phyloP scores from a whole-genome alignment of 2,329 filamentous ascomycete species.

The Beauveria varroae region DNA sequence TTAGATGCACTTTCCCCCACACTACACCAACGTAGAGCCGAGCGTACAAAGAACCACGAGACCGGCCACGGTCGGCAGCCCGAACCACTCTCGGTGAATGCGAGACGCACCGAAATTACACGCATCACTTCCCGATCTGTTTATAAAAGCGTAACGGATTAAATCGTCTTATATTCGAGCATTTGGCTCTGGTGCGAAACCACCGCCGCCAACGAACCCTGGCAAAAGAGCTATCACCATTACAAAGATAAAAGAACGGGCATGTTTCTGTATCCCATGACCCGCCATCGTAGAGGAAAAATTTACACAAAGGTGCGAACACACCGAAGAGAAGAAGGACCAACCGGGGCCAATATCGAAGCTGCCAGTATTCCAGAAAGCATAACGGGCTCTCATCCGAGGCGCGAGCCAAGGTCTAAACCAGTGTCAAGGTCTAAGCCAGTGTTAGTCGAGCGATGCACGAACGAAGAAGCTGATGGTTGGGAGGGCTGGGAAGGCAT shows the following conservation, averaged over 20 bases:
- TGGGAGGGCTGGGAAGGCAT: too few relatives aligned
- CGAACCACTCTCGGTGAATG: too few relatives aligned
- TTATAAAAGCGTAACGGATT: too few relatives aligned
- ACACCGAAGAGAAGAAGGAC: background rate
- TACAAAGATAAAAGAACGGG: background rate
- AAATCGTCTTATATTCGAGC: background rate
- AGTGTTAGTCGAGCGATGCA: background rate
- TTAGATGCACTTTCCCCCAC: too few relatives aligned
- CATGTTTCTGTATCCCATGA: background rate
- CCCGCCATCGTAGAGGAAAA: conserved; percentile 3
- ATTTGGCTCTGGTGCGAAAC: background rate
- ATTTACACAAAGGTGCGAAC: background rate
- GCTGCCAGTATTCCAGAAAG: background rate
- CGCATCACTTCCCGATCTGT: background rate
- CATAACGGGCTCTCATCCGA: too few relatives aligned
- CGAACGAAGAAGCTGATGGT: background rate
- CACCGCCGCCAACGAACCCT: background rate
- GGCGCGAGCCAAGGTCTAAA: background rate
- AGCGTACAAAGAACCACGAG: too few relatives aligned
- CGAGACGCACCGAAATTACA: background rate
- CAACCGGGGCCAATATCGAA: background rate
- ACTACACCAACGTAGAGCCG: too few relatives aligned
- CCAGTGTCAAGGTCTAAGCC: background rate
- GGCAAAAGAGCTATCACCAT: background rate
- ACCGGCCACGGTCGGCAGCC: too few relatives aligned